Base-by-base conservation (phyloP, 768 basidiomycete species). In the Pleurotus platypus region DNA sequence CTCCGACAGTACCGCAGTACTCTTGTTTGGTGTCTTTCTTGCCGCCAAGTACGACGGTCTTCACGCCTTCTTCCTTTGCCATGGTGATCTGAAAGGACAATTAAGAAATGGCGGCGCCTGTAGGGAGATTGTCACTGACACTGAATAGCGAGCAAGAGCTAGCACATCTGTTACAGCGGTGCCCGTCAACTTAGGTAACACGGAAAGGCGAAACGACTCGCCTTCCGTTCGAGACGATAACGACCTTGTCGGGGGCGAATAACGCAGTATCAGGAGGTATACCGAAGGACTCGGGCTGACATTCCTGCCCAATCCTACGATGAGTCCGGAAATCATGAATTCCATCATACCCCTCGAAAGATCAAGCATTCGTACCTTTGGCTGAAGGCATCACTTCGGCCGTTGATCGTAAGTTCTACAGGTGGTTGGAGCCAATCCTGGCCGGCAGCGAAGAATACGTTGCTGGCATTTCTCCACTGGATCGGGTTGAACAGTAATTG, bases 1-100 rank as follows among this genome's bases (percentile, higher is more conserved):
- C 84, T 13, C 83, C 84, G 30, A 85, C 83, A 35, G 76, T 80
- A 15, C 84, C 84, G 60, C 81, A 83, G 63, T 83, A 85, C 62
- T 84, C 75, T 62, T 85, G 84, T 42, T 65, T 66, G 11, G 76
- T 67, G 48, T 68, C 73, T n/a, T 73, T 65, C 62, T 76, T 56
- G 30, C 55, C 55, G 5, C 46, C 42, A 5, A 47, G 12, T 5
- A 46, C 55, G 47, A 56, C 46, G 8, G 55, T 56, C 37, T 56
- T 56, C 30, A 56, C 55, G 22, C 45, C 55, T 43, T 56, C 45
- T 38, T 38, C 43, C 27, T 56, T 85, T 0, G 77, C 67, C 82
- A 86, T 83, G n/a, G 82, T 81, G 58, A 84, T 78, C 82, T 84
- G 66, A 20, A 4, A 16, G 22, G 22, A 9, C 37, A 47, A 16